phyloP scores from a whole-genome alignment of 108 stramenopile genomes.

The Seminavis robusta region DNA sequence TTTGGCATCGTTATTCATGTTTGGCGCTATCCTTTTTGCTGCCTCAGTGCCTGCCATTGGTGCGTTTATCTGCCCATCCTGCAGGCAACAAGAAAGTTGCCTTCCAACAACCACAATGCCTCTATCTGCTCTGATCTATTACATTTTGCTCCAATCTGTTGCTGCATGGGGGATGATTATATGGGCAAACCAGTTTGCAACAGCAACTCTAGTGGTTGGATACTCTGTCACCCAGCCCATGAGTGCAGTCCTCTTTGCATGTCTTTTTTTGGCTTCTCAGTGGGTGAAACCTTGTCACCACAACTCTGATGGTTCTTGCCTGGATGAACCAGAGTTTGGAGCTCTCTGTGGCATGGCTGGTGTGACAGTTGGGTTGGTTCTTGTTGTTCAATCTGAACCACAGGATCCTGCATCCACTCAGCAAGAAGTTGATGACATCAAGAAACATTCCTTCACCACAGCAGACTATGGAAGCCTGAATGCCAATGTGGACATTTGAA shows the following conservation, averaged over 20 bases:
- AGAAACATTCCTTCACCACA: too few relatives aligned
- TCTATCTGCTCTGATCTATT: slow-evolving; percentile 9
- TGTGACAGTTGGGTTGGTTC: slow-evolving; percentile 4
- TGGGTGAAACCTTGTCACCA: not conserved
- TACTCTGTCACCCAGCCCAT: slow-evolving; percentile 25
- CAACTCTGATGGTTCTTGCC: not conserved
- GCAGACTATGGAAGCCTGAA: too few relatives aligned
- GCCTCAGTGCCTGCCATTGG: not conserved
- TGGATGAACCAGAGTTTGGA: slow-evolving; percentile 9
- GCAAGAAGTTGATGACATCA: too few relatives aligned
- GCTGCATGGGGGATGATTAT: slow-evolving; percentile 11
- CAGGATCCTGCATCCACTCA: too few relatives aligned
- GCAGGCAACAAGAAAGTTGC: not conserved
- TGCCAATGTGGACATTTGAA: too few relatives aligned
- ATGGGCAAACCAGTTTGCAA: slow-evolving; percentile 22
- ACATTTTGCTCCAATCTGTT: slow-evolving; percentile 9
- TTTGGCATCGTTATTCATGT: slow-evolving; percentile 17
- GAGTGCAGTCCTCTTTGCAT: slow-evolving; percentile 2
- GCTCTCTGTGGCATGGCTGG: slow-evolving; percentile 10
- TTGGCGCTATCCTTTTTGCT: not conserved
- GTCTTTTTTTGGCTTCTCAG: slow-evolving; percentile 1
- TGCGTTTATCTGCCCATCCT: slow-evolving; percentile 7
- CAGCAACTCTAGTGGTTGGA: slow-evolving; percentile 16
- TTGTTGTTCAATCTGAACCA: slow-evolving; percentile 18
- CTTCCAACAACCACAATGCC: slow-evolving; percentile 3